phyloP scores from a whole-genome alignment of 495 filamentous ascomycete species.

The Penicillium manginii region DNA sequence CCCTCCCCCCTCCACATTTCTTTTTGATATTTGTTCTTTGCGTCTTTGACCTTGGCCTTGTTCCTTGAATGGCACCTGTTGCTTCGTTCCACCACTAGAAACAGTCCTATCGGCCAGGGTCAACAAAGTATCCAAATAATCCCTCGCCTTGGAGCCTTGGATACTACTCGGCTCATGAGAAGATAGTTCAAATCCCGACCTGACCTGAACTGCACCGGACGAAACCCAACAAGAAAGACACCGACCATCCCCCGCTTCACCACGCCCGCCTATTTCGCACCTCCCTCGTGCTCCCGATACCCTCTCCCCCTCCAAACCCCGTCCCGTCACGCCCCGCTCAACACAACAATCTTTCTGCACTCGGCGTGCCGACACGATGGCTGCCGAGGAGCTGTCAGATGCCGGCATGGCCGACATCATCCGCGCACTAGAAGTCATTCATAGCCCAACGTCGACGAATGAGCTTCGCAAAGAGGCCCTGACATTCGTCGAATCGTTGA shows the following conservation, averaged over 20 bases:
- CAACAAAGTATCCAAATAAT: conserved; percentile 28
- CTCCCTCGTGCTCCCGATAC: neutral
- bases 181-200: neutral
- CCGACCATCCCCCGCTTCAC: neutral
- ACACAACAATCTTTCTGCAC: conserved; percentile 1
- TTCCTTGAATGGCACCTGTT: conserved; percentile 30
- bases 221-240: neutral
- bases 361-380: conserved; percentile 35
- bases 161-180: neutral
- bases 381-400: conserved; percentile 45
- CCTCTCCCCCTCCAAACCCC: neutral
- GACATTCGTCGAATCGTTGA: conserved; percentile 79
- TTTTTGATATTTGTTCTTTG: neutral
- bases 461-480: conserved; percentile 82
- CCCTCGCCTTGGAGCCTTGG: neutral
- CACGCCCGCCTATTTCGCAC: neutral
- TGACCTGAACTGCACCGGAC: no score
- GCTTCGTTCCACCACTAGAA: conserved; percentile 30
- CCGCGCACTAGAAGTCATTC: conserved; percentile 81
- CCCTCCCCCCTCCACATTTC: neutral
- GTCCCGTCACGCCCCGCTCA: conserved; percentile 5
- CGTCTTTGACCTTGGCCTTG: neutral
- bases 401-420: conserved; percentile 62
- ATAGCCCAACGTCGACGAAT: conserved; percentile 81
- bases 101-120: conserved; percentile 20